These are phyloP conservation scores for Rutstroemia sydowiana DNA, from an alignment of 2,329 filamentous ascomycete species.

Conservation along the genomic window DNA sequence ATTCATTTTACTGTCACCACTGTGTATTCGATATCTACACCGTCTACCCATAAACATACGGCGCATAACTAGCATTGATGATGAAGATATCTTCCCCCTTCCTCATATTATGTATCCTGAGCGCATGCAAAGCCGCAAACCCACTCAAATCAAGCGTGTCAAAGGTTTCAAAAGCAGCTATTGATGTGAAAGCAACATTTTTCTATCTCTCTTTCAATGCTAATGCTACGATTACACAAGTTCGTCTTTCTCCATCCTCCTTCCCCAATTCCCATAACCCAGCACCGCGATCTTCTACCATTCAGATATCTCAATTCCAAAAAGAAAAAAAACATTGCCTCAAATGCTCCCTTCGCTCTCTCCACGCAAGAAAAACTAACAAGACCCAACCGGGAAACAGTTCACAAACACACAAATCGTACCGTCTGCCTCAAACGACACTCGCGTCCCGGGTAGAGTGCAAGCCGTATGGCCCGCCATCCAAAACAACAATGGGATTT, in stretches of 20 bases:
- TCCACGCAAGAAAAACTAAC: not conserved
- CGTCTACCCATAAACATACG: too few relatives aligned
- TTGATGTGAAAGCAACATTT: not conserved
- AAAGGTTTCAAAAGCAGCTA: not conserved
- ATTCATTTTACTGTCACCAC: too few relatives aligned
- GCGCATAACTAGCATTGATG: too few relatives aligned
- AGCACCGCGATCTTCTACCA: not conserved
- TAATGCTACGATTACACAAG: not conserved
- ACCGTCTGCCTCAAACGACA: not conserved
- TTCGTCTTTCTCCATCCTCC: not conserved
- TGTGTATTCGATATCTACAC: too few relatives aligned
- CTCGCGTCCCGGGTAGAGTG: not conserved
- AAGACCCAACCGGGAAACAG: not conserved
- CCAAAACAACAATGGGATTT: not conserved
- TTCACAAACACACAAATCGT: conserved; percentile 1
- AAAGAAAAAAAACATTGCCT: not conserved
- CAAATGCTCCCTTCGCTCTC: too few relatives aligned
- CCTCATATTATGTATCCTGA: too few relatives aligned
- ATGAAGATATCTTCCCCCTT: too few relatives aligned
- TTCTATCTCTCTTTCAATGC: conserved; percentile 1
- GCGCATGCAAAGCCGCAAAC: not conserved
- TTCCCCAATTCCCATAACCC: not conserved
- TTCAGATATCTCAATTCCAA: not conserved
- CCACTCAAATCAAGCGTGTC: not conserved
- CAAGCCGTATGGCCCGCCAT: conserved; percentile 4